Base-by-base conservation (phyloP, 2,329 filamentous ascomycete species). In the Fusarium drepaniforme region DNA sequence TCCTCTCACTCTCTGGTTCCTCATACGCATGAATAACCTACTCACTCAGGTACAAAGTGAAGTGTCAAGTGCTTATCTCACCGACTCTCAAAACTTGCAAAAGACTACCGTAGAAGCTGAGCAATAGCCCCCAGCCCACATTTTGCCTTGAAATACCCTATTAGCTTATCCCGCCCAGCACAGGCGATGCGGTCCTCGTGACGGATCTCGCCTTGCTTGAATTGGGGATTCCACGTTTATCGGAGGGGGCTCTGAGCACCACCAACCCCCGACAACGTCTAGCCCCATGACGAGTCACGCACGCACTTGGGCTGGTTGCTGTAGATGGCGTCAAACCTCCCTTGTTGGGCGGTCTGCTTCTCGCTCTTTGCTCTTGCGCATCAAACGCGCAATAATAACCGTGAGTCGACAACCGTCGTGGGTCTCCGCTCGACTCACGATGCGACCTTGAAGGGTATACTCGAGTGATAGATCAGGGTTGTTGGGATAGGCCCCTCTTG, bases 191-290 rank as follows among this genome's bases (percentile, higher is more conserved):
- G 66, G 15, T 56, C 61, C 70, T 65, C 60, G 69, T 69, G 57
- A 64, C 30, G 40, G 46, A 59, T 44, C 46, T 70, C 33, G 56
- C 66, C 44, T 65, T 49, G 30, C 44, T 65, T 49, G 30, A 59
- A 28, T 38, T 59, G 56, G 59, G 59, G 60, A 46, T 72, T 57
- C 28, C 37, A 21, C 69, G 60, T 67, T 56, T 71, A 64, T 38
- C 42, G 65, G 44, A 23, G 44, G 44, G 44, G 44, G 40, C 30
- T 56, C 61, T 57, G 8, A 56, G 28, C 49, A 53, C 46, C n/a
- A 33, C 44, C 25, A 37, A 33, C 51, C 37, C 51, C 42, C 40
- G 42, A 51, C 21, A 40, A 16, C 23, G 16, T 51, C 53, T 51
- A 46, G 56, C 60, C 40, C 40, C 59, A 62, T 59, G 35, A 59